Evolutionary conservation across 805 yeast genomes (phyloP).

Genomic region (Sugiyamaella marilandica): DNA sequence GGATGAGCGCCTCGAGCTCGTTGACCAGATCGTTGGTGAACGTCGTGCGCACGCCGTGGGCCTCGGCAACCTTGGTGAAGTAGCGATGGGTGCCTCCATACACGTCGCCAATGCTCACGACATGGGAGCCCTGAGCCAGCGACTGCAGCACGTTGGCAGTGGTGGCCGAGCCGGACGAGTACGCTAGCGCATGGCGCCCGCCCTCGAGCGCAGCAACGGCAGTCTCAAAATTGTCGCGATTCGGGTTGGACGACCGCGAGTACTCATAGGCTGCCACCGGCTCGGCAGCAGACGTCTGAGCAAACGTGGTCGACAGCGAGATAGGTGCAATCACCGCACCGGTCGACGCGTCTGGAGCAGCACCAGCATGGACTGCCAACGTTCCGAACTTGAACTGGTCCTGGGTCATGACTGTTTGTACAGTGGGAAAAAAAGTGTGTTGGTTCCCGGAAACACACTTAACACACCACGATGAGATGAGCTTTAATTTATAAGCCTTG

Average conservation of each 20-base stretch:
- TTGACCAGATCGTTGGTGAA: conserved; percentile 61
- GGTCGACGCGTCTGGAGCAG: conserved; percentile 61
- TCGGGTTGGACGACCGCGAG: conserved; percentile 82
- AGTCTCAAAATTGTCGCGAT: conserved; percentile 73
- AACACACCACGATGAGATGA: not conserved
- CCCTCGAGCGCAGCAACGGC: conserved; percentile 77
- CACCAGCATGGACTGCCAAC: conserved; percentile 79
- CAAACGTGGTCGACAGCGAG: conserved; percentile 79
- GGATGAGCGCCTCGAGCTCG: conserved; percentile 54
- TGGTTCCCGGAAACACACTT: not conserved
- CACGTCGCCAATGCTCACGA: conserved; percentile 76
- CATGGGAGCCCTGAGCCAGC: conserved; percentile 66
- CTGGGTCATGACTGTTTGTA: conserved; percentile 41
- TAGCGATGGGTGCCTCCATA: conserved; percentile 92
- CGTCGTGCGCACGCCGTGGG: conserved; percentile 67
- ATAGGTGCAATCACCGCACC: conserved; percentile 88
- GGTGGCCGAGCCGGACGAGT: conserved; percentile 81
- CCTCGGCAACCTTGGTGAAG: conserved; percentile 76
- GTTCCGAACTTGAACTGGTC: conserved; percentile 53
- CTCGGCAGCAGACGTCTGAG: conserved; percentile 68
- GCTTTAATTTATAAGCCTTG: conserved; percentile 2
- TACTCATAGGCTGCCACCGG: conserved; percentile 80
- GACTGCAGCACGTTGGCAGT: conserved; percentile 74
- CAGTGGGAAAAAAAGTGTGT: not conserved
- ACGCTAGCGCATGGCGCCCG: conserved; percentile 63